Percentiles rank a stretch among this genome's conserved stretches.
Evolutionary conservation across 805 yeast genomes (phyloP).

Genomic region (Sungouiozyma ichnusensis): DNA sequence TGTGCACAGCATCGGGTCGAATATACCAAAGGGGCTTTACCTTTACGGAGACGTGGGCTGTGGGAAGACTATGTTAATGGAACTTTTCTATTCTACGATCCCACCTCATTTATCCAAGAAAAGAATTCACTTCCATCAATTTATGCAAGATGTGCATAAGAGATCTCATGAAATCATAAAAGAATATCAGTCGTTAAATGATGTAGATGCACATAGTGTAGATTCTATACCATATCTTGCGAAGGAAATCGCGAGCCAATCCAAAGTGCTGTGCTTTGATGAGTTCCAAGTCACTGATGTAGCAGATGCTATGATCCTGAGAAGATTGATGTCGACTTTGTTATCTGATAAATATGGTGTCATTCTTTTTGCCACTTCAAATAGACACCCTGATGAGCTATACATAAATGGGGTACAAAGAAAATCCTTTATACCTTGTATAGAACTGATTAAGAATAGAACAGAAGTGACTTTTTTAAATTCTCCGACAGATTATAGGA

Average conservation of each 20-base stretch:
- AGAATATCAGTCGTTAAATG: slow-evolving; percentile 32
- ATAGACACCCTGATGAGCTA: slow-evolving; percentile 87
- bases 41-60: slow-evolving; percentile 97
- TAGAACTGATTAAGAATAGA: slow-evolving; percentile 59
- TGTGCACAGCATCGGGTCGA: slow-evolving; percentile 18
- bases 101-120: slow-evolving; percentile 68
- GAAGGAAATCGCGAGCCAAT: slow-evolving; percentile 62
- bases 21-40: slow-evolving; percentile 73
- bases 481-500: slow-evolving; percentile 91
- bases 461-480: slow-evolving; percentile 71
- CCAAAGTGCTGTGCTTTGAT: slow-evolving; percentile 84
- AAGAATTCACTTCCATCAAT: slow-evolving; percentile 90
- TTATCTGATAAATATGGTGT: slow-evolving; percentile 71
- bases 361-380: slow-evolving; percentile 84
- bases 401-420: slow-evolving; percentile 93
- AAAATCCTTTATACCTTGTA: slow-evolving; percentile 85
- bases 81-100: slow-evolving; percentile 75
- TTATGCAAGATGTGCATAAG: slow-evolving; percentile 90
- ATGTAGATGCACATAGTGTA: slow-evolving; percentile 27
- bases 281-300: slow-evolving; percentile 98
- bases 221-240: slow-evolving; percentile 83
- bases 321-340: slow-evolving; percentile 61
- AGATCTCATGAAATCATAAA: slow-evolving; percentile 65
- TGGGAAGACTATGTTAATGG: slow-evolving; percentile 98
- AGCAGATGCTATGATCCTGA: slow-evolving; percentile 93